Evolutionary conservation across 2,329 filamentous ascomycete genomes (phyloP).

Genomic region (Daldinia sp.): DNA sequence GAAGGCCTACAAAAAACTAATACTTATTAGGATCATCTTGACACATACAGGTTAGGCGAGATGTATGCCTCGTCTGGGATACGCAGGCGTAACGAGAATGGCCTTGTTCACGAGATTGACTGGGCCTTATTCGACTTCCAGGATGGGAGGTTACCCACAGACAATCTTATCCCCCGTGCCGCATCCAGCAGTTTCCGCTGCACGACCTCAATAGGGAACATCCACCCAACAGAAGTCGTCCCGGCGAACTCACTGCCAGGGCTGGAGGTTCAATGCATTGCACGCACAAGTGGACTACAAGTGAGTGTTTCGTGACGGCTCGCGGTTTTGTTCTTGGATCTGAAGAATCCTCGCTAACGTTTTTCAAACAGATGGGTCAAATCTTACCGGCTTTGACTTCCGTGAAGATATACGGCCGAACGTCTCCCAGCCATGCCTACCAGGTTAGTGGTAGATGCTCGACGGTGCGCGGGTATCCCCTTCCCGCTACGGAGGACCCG

Average conservation of each 20-base stretch:
- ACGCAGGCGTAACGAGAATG: slow-evolving; percentile 76
- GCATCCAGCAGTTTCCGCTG: slow-evolving; percentile 51
- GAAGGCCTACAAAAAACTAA: slow-evolving; percentile 59
- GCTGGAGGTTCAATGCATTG: slow-evolving; percentile 86
- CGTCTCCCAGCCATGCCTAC: slow-evolving; percentile 80
- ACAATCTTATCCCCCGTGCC: slow-evolving; percentile 73
- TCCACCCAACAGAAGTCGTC: slow-evolving; percentile 70
- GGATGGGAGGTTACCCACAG: slow-evolving; percentile 74
- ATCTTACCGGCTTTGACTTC: slow-evolving; percentile 83
- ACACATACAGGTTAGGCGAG: slow-evolving; percentile 83
- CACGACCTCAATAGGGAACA: slow-evolving; percentile 42
- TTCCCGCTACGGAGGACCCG: slow-evolving; percentile 29
- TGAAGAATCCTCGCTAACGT: slow-evolving; percentile 14
- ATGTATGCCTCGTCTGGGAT: slow-evolving; percentile 93
- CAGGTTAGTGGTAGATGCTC: slow-evolving; percentile 63
- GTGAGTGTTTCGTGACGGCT: slow-evolving; percentile 30
- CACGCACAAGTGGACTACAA: slow-evolving; percentile 83
- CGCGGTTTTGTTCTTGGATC: background rate
- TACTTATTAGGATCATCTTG: slow-evolving; percentile 74
- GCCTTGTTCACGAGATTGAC: slow-evolving; percentile 89
- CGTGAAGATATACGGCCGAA: slow-evolving; percentile 88
- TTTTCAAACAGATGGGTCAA: slow-evolving; percentile 68
- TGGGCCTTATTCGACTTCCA: slow-evolving; percentile 92
- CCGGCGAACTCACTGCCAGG: slow-evolving; percentile 74
- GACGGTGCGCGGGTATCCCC: slow-evolving; percentile 27